Evolutionary conservation across 2,329 filamentous ascomycete species (phyloP).

Genomic region (Raffaelea albimanens): DNA sequence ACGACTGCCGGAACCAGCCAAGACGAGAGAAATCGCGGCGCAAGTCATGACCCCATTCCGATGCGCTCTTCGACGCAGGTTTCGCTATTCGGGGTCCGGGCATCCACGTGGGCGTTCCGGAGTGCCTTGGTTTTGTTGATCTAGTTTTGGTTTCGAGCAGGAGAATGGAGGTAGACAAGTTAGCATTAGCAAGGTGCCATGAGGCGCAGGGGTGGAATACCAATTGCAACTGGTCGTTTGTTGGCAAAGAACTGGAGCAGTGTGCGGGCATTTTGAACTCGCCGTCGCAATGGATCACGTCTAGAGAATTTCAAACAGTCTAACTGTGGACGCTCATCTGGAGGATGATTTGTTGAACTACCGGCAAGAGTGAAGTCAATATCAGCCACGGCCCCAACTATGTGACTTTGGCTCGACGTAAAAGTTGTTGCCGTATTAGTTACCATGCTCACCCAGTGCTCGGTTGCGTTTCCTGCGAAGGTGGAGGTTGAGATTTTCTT

Average conservation of each 20-base stretch:
- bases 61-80: conserved; percentile 63
- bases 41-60: conserved; percentile 97
- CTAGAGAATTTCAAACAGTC: conserved; percentile 91
- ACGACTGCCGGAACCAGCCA: conserved; percentile 73
- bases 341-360: no score
- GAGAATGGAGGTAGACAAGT: neutral
- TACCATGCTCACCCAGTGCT: no score
- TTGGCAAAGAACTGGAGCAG: neutral
- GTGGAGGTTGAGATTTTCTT: neutral
- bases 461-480: conserved; percentile 21
- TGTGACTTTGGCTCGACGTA: no score
- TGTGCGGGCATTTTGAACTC: neutral
- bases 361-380: no score
- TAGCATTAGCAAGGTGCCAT: conserved; percentile 54
- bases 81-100: conserved; percentile 79
- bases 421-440: no score
- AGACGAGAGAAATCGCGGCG: conserved; percentile 84
- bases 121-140: conserved; percentile 88
- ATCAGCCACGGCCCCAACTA: no score
- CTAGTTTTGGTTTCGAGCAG: conserved; percentile 28
- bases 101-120: conserved; percentile 62
- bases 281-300: conserved; percentile 74
- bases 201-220: conserved; percentile 77
- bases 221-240: conserved; percentile 62
- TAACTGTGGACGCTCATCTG: no score